Evolutionary conservation across 2,329 filamentous ascomycete genomes (phyloP).

Genomic region (Calycina marina): DNA sequence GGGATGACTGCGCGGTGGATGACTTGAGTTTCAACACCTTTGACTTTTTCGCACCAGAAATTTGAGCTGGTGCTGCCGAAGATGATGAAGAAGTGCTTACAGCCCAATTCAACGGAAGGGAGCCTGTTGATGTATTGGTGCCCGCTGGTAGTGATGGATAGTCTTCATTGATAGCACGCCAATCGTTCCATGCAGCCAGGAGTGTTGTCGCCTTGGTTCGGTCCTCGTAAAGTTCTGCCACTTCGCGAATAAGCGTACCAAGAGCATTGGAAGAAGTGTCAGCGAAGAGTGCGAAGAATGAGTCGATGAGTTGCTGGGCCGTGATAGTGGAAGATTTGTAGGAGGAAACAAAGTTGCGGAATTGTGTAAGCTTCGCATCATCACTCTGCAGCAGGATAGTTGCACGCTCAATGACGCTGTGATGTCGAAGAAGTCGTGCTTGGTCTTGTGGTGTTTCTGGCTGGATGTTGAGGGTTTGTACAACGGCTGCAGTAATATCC

Average conservation of each 20-base stretch:
- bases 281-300: conserved; percentile 70
- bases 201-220: conserved; percentile 57
- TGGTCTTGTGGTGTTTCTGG: conserved; percentile 58
- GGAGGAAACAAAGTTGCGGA: conserved; percentile 65
- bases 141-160: conserved; percentile 71
- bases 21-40: conserved; percentile 53
- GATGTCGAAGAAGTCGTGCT: conserved; percentile 65
- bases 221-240: conserved; percentile 86
- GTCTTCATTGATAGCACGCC: conserved; percentile 91
- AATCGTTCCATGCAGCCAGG: conserved; percentile 81
- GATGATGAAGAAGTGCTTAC: conserved; percentile 11
- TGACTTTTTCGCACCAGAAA: conserved; percentile 29
- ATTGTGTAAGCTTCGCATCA: conserved; percentile 55
- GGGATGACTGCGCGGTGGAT: conserved; percentile 52
- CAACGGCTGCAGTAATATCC: conserved; percentile 5
- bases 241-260: conserved; percentile 78
- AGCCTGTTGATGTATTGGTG: conserved; percentile 40
- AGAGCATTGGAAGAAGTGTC: conserved; percentile 68
- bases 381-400: conserved; percentile 69
- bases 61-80: conserved; percentile 18
- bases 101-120: conserved; percentile 20
- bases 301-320: conserved; percentile 67
- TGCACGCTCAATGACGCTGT: conserved; percentile 74
- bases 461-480: conserved; percentile 31
- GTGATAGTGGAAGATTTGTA: conserved; percentile 58